These are phyloP conservation scores for Leucogyrophana mollusca DNA, from an alignment of 768 basidiomycete genomes.

Conservation along the genomic window DNA sequence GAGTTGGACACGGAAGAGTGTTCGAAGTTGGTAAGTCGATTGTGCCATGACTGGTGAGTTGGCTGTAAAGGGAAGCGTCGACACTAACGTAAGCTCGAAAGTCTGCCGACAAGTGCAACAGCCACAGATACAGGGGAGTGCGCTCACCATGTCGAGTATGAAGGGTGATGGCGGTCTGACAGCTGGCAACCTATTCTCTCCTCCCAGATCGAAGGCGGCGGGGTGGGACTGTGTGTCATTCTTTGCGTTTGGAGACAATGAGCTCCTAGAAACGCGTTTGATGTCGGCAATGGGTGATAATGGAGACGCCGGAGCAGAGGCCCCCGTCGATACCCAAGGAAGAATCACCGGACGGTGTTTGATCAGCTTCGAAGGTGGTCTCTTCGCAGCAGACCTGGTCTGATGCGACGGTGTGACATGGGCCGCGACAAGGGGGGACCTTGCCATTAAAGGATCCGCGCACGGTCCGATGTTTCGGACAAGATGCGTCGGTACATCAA, in stretches of 20 bases:
- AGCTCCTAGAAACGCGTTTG: too few species aligned
- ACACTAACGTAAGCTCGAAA: too few species aligned
- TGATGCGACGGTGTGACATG: neutral
- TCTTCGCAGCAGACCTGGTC: neutral
- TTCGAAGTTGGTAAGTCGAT: slow-evolving; percentile 20
- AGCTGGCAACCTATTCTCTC: slow-evolving; percentile 13
- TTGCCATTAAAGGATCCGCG: too few species aligned
- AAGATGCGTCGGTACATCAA: neutral
- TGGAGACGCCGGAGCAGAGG: too few species aligned
- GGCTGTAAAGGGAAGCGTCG: slow-evolving; percentile 20
- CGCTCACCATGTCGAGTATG: slow-evolving; percentile 23
- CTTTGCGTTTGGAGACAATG: too few species aligned
- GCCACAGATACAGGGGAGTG: too few species aligned
- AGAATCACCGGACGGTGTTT: slow-evolving; percentile 5
- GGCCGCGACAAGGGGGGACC: neutral
- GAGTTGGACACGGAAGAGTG: neutral
- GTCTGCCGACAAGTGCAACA: too few species aligned
- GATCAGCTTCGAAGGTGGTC: slow-evolving; percentile 5
- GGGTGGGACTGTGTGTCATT: too few species aligned
- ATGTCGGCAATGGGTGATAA: too few species aligned
- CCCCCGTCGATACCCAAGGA: too few species aligned
- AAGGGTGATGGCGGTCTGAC: slow-evolving; percentile 24
- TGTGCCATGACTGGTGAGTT: slow-evolving; percentile 27
- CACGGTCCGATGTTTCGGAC: too few species aligned
- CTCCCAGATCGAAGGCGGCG: too few species aligned